Percentiles rank a stretch among this genome's conserved stretches.
phyloP scores from a whole-genome alignment of 2,329 filamentous ascomycete species.

The Xylaria sp. region DNA sequence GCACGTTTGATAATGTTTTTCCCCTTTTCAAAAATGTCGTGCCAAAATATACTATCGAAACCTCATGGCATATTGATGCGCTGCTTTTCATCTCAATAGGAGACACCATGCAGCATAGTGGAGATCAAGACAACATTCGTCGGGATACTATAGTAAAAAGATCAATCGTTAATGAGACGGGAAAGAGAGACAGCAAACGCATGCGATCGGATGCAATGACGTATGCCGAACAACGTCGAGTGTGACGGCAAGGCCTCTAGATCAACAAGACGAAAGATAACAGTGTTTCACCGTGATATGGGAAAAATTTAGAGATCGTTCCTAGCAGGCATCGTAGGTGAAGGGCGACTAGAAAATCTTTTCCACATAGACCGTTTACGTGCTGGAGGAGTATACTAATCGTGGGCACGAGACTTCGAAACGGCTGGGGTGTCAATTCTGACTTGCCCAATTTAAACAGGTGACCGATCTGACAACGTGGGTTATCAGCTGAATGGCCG shows the following conservation, averaged over 20 bases:
- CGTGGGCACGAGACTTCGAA: slow-evolving; percentile 7
- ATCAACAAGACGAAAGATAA: background rate
- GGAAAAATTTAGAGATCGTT: background rate
- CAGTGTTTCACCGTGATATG: background rate
- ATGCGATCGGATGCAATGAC: background rate
- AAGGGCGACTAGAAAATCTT: background rate
- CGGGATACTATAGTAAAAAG: background rate
- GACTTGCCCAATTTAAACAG: slow-evolving; percentile 28
- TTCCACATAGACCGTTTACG: background rate
- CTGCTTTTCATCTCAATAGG: too few species aligned
- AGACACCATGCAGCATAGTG: background rate
- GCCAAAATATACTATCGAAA: too few species aligned
- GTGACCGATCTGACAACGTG: slow-evolving; percentile 3
- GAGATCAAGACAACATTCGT: background rate
- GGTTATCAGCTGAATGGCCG: slow-evolving; percentile 19
- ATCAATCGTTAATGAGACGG: background rate
- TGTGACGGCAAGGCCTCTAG: background rate
- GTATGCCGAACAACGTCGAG: background rate
- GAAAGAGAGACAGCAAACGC: background rate
- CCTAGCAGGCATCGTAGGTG: background rate
- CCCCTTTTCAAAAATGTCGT: too few species aligned
- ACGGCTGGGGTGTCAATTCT: background rate
- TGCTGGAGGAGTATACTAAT: background rate
- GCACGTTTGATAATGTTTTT: too few species aligned
- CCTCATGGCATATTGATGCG: too few species aligned